These are phyloP conservation scores for Capronia epimyces DNA, from an alignment of 2,329 filamentous ascomycete species.

Conservation along the genomic window DNA sequence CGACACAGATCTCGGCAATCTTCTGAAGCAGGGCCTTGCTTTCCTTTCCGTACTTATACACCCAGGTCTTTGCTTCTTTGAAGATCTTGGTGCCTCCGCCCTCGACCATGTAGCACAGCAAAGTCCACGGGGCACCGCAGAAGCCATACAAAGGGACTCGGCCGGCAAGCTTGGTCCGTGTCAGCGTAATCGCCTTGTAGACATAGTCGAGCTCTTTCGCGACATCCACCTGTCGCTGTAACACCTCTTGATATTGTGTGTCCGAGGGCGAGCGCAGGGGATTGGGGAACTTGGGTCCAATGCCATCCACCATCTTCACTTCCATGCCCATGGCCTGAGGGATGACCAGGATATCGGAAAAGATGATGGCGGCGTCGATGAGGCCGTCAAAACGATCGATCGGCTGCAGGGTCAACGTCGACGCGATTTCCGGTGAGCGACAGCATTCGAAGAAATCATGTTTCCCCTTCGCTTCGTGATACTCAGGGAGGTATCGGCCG, in stretches of 20 bases:
- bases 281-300: conserved; percentile 87
- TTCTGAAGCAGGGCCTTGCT: conserved; percentile 78
- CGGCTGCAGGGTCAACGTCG: conserved; percentile 87
- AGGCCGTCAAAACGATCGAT: conserved; percentile 86
- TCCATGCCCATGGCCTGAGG: conserved; percentile 97
- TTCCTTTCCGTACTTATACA: conserved; percentile 80
- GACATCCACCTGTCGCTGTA: conserved; percentile 76
- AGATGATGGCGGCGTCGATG: conserved; percentile 95
- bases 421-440: conserved; percentile 84
- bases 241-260: conserved; percentile 71
- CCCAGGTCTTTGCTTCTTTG: conserved; percentile 90
- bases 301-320: conserved; percentile 98
- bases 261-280: conserved; percentile 76
- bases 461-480: conserved; percentile 85
- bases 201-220: conserved; percentile 83
- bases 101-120: conserved; percentile 99
- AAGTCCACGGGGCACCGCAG: conserved; percentile 92
- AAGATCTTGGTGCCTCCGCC: conserved; percentile 95
- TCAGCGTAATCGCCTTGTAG: conserved; percentile 89
- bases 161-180: conserved; percentile 77
- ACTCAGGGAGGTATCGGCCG: conserved; percentile 94
- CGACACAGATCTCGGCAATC: conserved; percentile 89
- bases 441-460: conserved; percentile 98
- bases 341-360: conserved; percentile 96
- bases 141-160: conserved; percentile 92